phyloP scores from a whole-genome alignment of 208 protist genomes.

The Endotrypanum monterogeii region DNA sequence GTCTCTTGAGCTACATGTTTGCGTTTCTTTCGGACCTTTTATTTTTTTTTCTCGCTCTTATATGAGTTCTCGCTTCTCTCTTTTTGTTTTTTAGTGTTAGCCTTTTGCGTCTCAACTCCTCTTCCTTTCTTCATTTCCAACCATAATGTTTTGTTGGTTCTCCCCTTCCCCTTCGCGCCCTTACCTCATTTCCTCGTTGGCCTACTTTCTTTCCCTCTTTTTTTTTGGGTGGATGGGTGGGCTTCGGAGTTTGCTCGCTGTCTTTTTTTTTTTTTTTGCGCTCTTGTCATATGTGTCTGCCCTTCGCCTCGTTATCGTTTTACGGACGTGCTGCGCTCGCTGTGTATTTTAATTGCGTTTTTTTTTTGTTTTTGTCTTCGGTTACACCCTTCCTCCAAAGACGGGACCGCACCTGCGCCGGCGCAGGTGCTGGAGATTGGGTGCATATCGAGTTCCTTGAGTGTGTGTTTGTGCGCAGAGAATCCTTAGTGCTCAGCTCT shows the following conservation, averaged over 20 bases:
- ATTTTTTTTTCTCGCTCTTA: neutral
- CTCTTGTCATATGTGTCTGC: neutral
- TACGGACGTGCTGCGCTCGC: neutral
- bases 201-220: neutral
- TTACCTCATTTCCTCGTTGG: neutral
- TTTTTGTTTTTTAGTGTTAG: neutral
- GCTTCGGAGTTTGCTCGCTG: too few relatives aligned
- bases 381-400: too few relatives aligned
- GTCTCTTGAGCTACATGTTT: neutral
- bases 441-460: too few relatives aligned
- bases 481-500: too few relatives aligned
- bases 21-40: neutral
- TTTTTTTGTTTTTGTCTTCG: neutral
- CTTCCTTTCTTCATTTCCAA: neutral
- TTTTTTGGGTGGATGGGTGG: neutral
- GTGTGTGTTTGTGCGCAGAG: too few relatives aligned
- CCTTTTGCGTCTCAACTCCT: neutral
- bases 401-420: too few relatives aligned
- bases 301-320: neutral
- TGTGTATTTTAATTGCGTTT: neutral
- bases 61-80: too few relatives aligned
- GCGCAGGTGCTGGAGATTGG: too few relatives aligned
- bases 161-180: conserved; percentile 1
- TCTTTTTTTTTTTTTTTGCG: conserved; percentile 5
- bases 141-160: too few relatives aligned